phyloP scores from a whole-genome alignment of 139 green algal species.

The Chlorella vulgaris region DNA sequence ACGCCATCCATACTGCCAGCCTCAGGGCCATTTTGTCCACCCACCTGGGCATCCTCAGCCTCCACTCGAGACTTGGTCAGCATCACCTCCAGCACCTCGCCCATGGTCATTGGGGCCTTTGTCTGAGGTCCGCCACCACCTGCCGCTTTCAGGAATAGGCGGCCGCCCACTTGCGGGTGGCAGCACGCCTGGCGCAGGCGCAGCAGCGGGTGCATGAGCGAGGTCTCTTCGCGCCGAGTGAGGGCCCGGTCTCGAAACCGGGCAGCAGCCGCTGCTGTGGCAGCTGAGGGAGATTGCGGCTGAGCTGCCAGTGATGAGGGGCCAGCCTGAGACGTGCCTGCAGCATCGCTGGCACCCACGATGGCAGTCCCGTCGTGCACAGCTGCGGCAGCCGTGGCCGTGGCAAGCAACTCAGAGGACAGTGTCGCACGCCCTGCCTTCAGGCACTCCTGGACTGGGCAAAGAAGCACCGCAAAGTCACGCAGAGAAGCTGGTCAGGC shows the following conservation, averaged over 20 bases:
- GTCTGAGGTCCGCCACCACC: slow-evolving; percentile 61
- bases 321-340: no score
- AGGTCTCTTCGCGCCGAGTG: slow-evolving; percentile 56
- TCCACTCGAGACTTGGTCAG: slow-evolving; percentile 74
- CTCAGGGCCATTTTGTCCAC: no score
- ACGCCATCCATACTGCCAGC: no score
- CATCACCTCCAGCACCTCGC: slow-evolving; percentile 75
- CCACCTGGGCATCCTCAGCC: slow-evolving; percentile 77
- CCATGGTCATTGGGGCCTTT: slow-evolving; percentile 80
- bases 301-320: no score
- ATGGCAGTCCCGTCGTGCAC: not conserved
- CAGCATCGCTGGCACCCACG: not conserved
- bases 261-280: not conserved
- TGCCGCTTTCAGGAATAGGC: slow-evolving; percentile 60
- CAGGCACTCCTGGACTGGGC: slow-evolving; percentile 46
- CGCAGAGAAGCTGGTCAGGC: no score
- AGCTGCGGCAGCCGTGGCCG: slow-evolving; percentile 21
- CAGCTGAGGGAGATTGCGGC: not conserved
- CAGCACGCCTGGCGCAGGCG: slow-evolving; percentile 89
- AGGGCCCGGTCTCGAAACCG: slow-evolving; percentile 48
- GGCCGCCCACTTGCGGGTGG: slow-evolving; percentile 80
- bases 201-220: slow-evolving; percentile 73
- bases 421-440: slow-evolving; percentile 59
- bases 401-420: slow-evolving; percentile 13
- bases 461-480: no score